phyloP scores from a whole-genome alignment of 129 eudicot genomes.

The Ambrosia trifida region DNA sequence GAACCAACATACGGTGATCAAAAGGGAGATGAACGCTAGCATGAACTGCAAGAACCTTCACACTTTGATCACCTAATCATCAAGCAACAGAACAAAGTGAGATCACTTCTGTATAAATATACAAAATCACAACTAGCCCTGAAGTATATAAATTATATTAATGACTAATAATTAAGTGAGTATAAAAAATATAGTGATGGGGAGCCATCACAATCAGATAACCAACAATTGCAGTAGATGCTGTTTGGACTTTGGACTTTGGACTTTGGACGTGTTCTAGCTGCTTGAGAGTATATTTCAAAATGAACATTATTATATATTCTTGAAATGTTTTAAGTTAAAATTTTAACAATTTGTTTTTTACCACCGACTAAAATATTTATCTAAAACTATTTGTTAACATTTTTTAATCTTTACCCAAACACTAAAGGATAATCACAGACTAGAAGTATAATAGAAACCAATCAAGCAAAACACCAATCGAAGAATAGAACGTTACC shows the following conservation, averaged over 20 bases:
- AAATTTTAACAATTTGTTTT: neutral
- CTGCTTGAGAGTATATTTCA: neutral
- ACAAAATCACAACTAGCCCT: constrained; percentile 16
- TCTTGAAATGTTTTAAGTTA: neutral
- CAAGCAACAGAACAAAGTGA: constrained; percentile 26
- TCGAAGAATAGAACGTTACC: too few species aligned
- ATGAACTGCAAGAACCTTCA: constrained; percentile 78
- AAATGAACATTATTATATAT: neutral
- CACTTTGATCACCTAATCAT: constrained; percentile 62
- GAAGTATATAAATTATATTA: constrained; percentile 5
- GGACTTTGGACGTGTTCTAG: neutral
- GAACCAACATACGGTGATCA: constrained; percentile 78
- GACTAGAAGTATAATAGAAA: too few species aligned
- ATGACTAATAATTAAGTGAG: neutral
- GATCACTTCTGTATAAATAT: constrained; percentile 14
- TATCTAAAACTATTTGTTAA: too few species aligned
- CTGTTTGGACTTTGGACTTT: neutral
- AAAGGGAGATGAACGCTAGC: constrained; percentile 84
- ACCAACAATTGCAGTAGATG: neutral
- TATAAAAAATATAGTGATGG: neutral
- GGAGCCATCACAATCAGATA: neutral
- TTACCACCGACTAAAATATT: too few species aligned
- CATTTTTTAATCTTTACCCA: too few species aligned
- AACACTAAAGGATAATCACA: too few species aligned
- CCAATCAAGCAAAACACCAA: too few species aligned